A percentile compares a stretch with the other conserved stretches of the same genome.
These are phyloP conservation scores for Knoxdaviesia proteae DNA, from an alignment of 2,329 filamentous ascomycete genomes.

Conservation along the genomic window DNA sequence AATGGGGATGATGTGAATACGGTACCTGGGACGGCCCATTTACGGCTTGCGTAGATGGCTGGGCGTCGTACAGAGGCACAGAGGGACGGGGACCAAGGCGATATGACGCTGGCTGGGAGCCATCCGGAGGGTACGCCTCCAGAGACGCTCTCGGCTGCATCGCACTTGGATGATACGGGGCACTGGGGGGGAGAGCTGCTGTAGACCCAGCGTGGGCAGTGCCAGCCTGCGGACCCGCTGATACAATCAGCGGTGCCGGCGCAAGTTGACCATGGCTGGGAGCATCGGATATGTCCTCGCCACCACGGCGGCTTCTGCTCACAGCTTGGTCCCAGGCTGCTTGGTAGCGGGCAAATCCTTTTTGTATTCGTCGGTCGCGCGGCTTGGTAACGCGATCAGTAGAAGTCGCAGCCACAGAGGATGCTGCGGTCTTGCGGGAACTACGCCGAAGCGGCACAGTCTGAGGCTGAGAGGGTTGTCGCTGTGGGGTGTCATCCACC, in stretches of 20 bases:
- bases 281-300: too few relatives aligned
- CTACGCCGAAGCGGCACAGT: background rate
- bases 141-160: too few relatives aligned
- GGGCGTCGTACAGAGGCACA: background rate
- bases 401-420: background rate
- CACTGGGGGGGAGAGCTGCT: too few relatives aligned
- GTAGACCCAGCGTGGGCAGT: too few relatives aligned
- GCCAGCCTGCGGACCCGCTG: too few relatives aligned
- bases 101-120: too few relatives aligned
- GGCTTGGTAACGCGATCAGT: background rate
- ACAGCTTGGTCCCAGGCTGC: constrained; percentile 3
- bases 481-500: background rate
- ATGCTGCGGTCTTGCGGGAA: background rate
- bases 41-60: background rate
- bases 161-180: too few relatives aligned
- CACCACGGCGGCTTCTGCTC: background rate
- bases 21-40: too few relatives aligned
- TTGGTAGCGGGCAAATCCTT: constrained; percentile 2
- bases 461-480: background rate
- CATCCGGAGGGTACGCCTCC: too few relatives aligned
- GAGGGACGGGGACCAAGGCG: background rate
- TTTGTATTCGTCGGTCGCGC: background rate
- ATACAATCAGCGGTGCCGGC: too few relatives aligned
- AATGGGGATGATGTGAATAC: too few relatives aligned
- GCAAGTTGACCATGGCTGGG: too few relatives aligned